Evolutionary conservation across 148 eudicot genomes (phyloP), one percentile per base, ranked within the genome.

Genomic region (Linanthus parryae): DNA sequence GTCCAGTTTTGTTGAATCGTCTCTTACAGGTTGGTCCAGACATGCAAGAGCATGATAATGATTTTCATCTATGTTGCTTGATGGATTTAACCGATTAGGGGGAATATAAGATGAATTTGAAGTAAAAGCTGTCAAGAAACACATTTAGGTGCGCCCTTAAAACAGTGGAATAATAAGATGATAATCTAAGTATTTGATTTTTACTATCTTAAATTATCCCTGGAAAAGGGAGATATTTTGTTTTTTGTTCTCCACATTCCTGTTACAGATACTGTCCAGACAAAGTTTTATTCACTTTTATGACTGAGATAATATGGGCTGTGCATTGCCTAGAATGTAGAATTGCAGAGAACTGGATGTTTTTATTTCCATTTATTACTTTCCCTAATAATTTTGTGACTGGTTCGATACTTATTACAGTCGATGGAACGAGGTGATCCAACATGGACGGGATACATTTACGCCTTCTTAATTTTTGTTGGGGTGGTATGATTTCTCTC

Each of bases 351-450:
- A 35, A 11, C 9, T 19, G 8, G 26, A 52, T 27, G 29, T 33
- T 11, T 11, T 14, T 3, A 26, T 26, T 33, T 45, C 21, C 8
- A 8, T 23, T 23, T 39, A 40, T 14, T 22, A 29, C 6, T 41
- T 50, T 41, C 30, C 48, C 56, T 2, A 33, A 5, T 15, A 16
- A 25, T 18, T n/a, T 40, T 33, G 27, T 55, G 15, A 17, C 42
- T 59, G 19, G 40, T 31, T 16, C 40, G 31, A 10, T 38, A 3
- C 22, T 51, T 44, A 2, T 52, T 78, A 66, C 88, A 92, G 98
- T 87, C 96, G 15, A 87, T 92, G 98, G 94, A 92, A 84, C 77
- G 44, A 54, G 90, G 96, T 14, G 96, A 82, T 59, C 98, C 98
- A 56, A 90, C 96, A 46, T 87, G 94, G 96, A 73, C 81, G 66